Percentiles rank a stretch among this genome's conserved stretches.
Evolutionary conservation across 176 grass and related monocot species (phyloP).

Genomic region (Eleusine coracana): DNA sequence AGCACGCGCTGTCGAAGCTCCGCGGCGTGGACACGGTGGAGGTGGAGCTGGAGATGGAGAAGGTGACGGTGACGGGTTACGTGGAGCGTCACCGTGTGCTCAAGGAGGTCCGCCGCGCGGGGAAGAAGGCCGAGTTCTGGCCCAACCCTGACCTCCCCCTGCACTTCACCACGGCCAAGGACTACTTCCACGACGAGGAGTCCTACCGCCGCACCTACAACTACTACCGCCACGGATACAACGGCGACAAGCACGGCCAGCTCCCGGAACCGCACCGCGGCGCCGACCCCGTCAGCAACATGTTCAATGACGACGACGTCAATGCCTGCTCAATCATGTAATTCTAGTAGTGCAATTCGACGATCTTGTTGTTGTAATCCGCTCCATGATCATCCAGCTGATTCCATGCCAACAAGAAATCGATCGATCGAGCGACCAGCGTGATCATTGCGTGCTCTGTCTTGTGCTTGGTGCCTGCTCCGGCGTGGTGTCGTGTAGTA

Average conservation of each 20-base stretch:
- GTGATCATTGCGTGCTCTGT: conserved; percentile 19
- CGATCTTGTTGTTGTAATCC: too few relatives aligned
- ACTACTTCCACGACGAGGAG: conserved; percentile 94
- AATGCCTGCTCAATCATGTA: conserved; percentile 88
- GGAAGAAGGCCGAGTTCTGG: conserved; percentile 99
- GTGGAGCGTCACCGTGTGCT: conserved; percentile 82
- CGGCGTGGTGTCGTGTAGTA: not conserved
- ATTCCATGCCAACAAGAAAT: not conserved
- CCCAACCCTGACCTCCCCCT: conserved; percentile 76
- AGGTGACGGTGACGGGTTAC: conserved; percentile 97
- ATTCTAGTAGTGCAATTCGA: not conserved
- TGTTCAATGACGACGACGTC: conserved; percentile 99
- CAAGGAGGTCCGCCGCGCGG: conserved; percentile 86
- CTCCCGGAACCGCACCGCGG: conserved; percentile 68
- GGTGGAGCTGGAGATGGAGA: conserved; percentile 88
- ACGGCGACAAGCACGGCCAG: conserved; percentile 86
- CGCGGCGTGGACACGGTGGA: conserved; percentile 85
- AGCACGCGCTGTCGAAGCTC: conserved; percentile 67
- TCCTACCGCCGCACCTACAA: conserved; percentile 89
- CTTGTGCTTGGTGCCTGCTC: conserved; percentile 33
- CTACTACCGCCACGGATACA: conserved; percentile 95
- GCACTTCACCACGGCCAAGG: conserved; percentile 75
- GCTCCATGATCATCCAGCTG: too few relatives aligned
- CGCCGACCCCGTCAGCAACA: conserved; percentile 90
- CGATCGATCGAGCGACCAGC: not conserved